Conservation (phyloP, 2,329 filamentous ascomycete genomes). For the Hymenoscyphus occultus region DNA sequence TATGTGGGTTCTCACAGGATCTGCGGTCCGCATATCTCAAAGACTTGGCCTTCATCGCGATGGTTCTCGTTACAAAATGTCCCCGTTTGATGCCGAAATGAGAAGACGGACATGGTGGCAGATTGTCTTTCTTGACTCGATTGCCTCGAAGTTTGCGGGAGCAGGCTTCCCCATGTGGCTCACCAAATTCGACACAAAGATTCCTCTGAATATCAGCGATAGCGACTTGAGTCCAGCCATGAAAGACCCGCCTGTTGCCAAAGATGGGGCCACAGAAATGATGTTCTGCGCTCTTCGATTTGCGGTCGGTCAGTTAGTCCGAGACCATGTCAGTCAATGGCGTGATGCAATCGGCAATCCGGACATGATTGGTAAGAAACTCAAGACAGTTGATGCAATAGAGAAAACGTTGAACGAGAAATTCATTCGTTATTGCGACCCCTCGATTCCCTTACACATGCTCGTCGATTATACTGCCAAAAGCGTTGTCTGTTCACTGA, state of each 20-base stretch:
- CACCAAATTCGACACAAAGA: constrained; percentile 45
- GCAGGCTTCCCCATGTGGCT: constrained; percentile 41
- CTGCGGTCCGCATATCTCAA: constrained; percentile 47
- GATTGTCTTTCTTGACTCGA: constrained; percentile 58
- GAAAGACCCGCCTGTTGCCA: constrained; percentile 41
- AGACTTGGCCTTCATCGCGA: constrained; percentile 50
- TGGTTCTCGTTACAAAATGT: constrained; percentile 34
- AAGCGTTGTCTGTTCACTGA: constrained; percentile 33
- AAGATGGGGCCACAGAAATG: constrained; percentile 48
- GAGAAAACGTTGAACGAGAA: constrained; percentile 40
- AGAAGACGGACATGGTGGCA: constrained; percentile 62
- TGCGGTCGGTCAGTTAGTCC: constrained; percentile 35
- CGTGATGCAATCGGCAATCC: constrained; percentile 6
- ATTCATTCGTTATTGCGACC: constrained; percentile 43
- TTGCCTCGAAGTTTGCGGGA: constrained; percentile 54
- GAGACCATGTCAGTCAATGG: constrained; percentile 16
- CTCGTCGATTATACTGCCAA: constrained; percentile 31
- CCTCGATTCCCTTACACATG: constrained; percentile 40
- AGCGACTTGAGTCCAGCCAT: constrained; percentile 46
- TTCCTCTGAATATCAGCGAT: constrained; percentile 56
- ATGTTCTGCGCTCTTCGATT: constrained; percentile 40
- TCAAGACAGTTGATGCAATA: constrained; percentile 32
- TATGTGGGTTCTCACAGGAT: constrained; percentile 49
- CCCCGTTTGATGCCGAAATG: constrained; percentile 57
- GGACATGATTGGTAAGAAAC: constrained; percentile 25